Evolutionary conservation across 2,329 filamentous ascomycete genomes (phyloP), one percentile per base, ranked within the genome.

Genomic region (Exophiala lecanii-corni): DNA sequence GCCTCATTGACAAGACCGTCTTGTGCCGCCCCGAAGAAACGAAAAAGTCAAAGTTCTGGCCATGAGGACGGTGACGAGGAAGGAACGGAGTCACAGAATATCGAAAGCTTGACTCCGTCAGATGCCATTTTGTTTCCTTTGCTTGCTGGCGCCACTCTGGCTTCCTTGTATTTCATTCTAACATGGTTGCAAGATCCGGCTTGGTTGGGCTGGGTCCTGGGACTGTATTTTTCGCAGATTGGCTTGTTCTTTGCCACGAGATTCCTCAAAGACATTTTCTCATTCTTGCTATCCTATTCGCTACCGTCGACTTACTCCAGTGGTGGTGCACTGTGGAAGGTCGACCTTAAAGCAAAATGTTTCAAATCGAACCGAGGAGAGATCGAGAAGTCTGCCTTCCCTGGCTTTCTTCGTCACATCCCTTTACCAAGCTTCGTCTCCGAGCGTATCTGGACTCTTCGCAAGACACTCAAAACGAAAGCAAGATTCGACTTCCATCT

Each of bases 101-200:
- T 84, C 69, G 81, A 84, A 56, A 82, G 83, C 0, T 66, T 94
- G 39, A 74, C 81, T 6, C 81, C 85, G 1, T 81, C 78, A 0
- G 91, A 97, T 63, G 91, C 88, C 36, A 78, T 97, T 54, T 64
- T 94, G 56, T 86, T 96, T 51, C 92, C 91, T 2, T 55, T 96
- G 21, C 71, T 89, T 41, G 89, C 89, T 4, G 87, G 81, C 2
- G 58, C 72, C 7, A 79, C 83, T 1, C 76, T 97, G 6, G 74
- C 81, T 31, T 80, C 80, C 4, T 72, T 97, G 9, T 97, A 97
- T 69, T 82, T 89, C 56, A 72, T 95, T 47, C 88, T 97, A 60
- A 88, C 94, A 62, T 92, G 84, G 76, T 77, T 96, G 42, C 74
- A 91, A 53, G 86, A 95, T 57, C 82, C 89, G 1, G 73, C 81